Percentiles rank a stretch among this genome's conserved stretches.
Evolutionary conservation across 2,329 filamentous ascomycete species (phyloP).

Genomic region (Aphanoascus verrucosus): DNA sequence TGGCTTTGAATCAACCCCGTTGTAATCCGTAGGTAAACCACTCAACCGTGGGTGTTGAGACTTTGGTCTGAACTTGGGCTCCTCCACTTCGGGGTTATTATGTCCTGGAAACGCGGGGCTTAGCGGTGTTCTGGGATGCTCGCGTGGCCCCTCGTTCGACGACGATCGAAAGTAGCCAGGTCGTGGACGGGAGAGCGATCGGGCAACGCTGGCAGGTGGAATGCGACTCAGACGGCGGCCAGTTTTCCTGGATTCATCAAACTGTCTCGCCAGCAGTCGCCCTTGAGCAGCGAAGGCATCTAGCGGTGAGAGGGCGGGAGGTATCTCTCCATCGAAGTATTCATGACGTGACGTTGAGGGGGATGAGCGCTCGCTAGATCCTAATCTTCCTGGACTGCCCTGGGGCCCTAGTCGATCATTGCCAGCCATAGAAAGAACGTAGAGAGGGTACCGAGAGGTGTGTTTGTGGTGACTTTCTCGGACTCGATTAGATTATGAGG

Average conservation of each 20-base stretch:
- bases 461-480: neutral
- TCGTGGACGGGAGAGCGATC: slow-evolving; percentile 66
- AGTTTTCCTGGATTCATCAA: slow-evolving; percentile 64
- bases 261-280: slow-evolving; percentile 71
- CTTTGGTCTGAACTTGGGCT: slow-evolving; percentile 47
- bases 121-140: slow-evolving; percentile 26
- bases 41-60: slow-evolving; percentile 70
- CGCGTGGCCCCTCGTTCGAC: slow-evolving; percentile 47
- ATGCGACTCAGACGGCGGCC: slow-evolving; percentile 75
- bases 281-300: slow-evolving; percentile 93
- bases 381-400: slow-evolving; percentile 1
- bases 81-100: slow-evolving; percentile 27
- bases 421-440: neutral
- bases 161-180: slow-evolving; percentile 72
- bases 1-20: slow-evolving; percentile 27
- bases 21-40: slow-evolving; percentile 43
- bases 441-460: neutral
- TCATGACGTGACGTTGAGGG: slow-evolving; percentile 57
- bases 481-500: neutral
- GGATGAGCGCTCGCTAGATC: neutral
- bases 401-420: neutral
- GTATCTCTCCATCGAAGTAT: slow-evolving; percentile 62
- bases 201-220: slow-evolving; percentile 70
- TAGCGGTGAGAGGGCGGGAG: slow-evolving; percentile 82
- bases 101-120: slow-evolving; percentile 3